Evolutionary conservation across 2,329 filamentous ascomycete genomes (phyloP).

Genomic region (Ceratocystis diversiconidia): DNA sequence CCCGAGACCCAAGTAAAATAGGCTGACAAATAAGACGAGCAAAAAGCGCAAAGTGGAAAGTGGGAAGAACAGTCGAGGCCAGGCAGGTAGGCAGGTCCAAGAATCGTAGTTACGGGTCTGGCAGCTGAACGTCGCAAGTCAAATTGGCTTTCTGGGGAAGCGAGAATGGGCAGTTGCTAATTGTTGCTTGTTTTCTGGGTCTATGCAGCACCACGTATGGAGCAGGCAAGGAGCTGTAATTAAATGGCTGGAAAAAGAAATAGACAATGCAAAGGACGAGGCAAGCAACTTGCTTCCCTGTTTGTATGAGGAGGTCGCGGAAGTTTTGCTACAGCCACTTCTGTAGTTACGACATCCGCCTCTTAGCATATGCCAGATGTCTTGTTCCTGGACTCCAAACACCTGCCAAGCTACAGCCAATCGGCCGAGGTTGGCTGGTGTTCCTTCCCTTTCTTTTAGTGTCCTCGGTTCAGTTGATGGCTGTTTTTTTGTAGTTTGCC

Average conservation of each 20-base stretch:
- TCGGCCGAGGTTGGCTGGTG: slow-evolving; percentile 14
- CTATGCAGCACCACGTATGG: not conserved
- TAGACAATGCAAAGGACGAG: slow-evolving; percentile 6
- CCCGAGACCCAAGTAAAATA: not conserved
- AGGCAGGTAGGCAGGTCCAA: not conserved
- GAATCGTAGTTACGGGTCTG: not conserved
- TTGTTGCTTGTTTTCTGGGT: not conserved
- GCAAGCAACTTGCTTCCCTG: no score
- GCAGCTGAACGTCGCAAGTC: not conserved
- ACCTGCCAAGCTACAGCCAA: not conserved
- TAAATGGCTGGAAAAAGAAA: slow-evolving; percentile 16
- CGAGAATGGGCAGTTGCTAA: not conserved
- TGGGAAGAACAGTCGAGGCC: not conserved
- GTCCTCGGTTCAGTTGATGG: slow-evolving; percentile 14
- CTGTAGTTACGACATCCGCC: not conserved
- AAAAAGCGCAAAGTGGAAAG: not conserved
- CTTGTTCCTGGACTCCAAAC: not conserved
- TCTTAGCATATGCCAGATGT: not conserved
- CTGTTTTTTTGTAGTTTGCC: not conserved
- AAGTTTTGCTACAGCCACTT: not conserved
- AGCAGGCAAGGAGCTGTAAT: slow-evolving; percentile 15
- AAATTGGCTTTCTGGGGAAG: not conserved
- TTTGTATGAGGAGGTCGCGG: no score
- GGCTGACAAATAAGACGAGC: not conserved
- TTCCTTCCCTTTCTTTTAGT: slow-evolving; percentile 14